A percentile compares a stretch with the other conserved stretches of the same genome.
phyloP scores from a whole-genome alignment of 202 grass and related monocot species.

The Schoenoplectus tabernaemontani region DNA sequence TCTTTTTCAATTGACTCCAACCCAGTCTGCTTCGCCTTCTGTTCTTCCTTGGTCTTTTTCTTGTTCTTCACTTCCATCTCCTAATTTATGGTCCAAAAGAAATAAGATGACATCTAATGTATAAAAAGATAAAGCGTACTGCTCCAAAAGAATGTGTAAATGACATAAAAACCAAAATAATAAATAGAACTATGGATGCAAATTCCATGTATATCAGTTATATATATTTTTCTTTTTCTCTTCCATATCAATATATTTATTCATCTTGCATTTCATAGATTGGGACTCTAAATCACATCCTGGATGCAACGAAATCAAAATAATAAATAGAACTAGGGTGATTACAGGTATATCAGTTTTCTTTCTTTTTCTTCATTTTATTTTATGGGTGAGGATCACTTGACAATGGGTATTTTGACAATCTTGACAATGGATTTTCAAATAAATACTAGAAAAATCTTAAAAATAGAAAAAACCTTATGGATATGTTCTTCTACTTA shows the following conservation, averaged over 20 bases:
- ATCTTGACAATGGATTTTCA: too few species aligned
- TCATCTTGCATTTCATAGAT: background rate
- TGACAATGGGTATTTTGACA: too few species aligned
- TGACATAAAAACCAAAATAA: background rate
- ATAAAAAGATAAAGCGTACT: background rate
- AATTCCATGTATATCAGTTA: conserved; percentile 9
- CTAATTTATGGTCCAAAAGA: conserved; percentile 33
- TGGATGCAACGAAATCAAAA: too few species aligned
- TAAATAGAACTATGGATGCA: background rate
- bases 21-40: conserved; percentile 56
- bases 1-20: conserved; percentile 48
- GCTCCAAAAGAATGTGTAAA: background rate
- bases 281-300: background rate
- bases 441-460: too few species aligned
- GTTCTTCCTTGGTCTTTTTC: conserved; percentile 42
- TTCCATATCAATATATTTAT: conserved; percentile 9
- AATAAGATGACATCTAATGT: background rate
- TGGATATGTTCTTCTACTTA: too few species aligned
- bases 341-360: too few species aligned
- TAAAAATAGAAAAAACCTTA: too few species aligned
- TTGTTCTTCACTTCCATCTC: conserved; percentile 76
- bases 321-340: too few species aligned
- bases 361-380: too few species aligned
- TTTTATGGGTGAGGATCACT: too few species aligned
- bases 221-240: background rate